Percentiles rank a stretch among this genome's conserved stretches.
Conservation (phyloP, 78 protist genomes). For the Anaeramoeba flamelloides region DNA sequence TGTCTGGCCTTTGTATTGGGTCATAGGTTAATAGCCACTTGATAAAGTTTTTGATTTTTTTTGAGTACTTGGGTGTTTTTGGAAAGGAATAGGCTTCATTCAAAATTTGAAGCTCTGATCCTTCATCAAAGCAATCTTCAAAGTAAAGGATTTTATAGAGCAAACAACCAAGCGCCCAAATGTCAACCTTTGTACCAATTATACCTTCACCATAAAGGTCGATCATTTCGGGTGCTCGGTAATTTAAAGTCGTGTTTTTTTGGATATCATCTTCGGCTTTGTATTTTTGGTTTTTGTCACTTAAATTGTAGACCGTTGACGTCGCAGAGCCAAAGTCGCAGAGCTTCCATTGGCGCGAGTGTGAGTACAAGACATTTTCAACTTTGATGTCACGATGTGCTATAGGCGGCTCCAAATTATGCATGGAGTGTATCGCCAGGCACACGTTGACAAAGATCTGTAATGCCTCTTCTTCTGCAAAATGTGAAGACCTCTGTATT, state of each 20-base stretch:
- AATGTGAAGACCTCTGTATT: too few relatives aligned
- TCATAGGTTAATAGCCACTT: too few relatives aligned
- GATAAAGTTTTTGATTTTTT: too few relatives aligned
- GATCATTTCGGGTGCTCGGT: conserved; percentile 61
- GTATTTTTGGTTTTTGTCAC: too few relatives aligned
- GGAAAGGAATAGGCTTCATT: conserved; percentile 6
- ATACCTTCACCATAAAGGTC: conserved; percentile 38
- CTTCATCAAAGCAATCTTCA: conserved; percentile 23
- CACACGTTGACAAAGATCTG: too few relatives aligned
- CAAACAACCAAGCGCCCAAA: conserved; percentile 37
- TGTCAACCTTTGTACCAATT: conserved; percentile 44
- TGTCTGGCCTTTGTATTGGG: too few relatives aligned
- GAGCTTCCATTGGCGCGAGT: conserved; percentile 23
- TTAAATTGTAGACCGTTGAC: background rate
- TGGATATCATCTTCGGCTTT: conserved; percentile 37
- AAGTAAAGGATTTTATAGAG: conserved; percentile 18
- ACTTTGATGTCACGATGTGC: conserved; percentile 45
- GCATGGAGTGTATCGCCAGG: conserved; percentile 16
- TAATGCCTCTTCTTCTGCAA: too few relatives aligned
- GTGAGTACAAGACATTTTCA: conserved; percentile 28
- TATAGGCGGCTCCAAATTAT: conserved; percentile 8
- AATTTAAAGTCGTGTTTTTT: conserved; percentile 35
- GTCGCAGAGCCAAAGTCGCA: conserved; percentile 48
- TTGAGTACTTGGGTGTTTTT: too few relatives aligned
- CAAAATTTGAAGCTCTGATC: conserved; percentile 23